A percentile compares a stretch with the other conserved stretches of the same genome.
phyloP scores from a whole-genome alignment of 208 protist genomes.

The Crithidia acanthocephali region DNA sequence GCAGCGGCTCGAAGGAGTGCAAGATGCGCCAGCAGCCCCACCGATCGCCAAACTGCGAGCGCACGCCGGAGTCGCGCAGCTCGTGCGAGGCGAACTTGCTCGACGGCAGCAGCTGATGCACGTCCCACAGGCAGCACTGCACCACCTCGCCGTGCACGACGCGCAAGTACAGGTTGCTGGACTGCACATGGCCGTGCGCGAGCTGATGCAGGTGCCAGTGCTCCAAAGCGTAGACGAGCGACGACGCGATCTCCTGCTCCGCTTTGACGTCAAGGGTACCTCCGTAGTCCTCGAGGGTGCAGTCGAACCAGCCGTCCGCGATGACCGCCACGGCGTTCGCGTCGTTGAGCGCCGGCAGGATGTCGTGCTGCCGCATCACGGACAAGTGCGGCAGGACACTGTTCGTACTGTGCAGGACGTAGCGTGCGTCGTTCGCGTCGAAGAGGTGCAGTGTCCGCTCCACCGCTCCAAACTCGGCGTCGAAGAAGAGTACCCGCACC shows the following conservation, averaged over 20 bases:
- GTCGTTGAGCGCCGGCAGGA: slow-evolving; percentile 47
- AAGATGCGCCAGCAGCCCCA: slow-evolving; percentile 68
- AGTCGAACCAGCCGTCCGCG: slow-evolving; percentile 82
- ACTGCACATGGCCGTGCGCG: slow-evolving; percentile 69
- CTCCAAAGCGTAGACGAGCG: slow-evolving; percentile 77
- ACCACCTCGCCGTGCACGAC: slow-evolving; percentile 47
- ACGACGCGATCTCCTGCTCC: slow-evolving; percentile 52
- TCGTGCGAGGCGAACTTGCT: slow-evolving; percentile 55
- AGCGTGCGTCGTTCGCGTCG: slow-evolving; percentile 34
- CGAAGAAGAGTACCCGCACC: slow-evolving; percentile 65
- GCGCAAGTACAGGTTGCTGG: slow-evolving; percentile 77
- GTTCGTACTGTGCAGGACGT: slow-evolving; percentile 35
- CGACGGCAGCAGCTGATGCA: slow-evolving; percentile 42
- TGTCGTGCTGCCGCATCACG: slow-evolving; percentile 63
- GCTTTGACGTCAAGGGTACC: slow-evolving; percentile 22
- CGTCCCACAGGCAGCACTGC: slow-evolving; percentile 69
- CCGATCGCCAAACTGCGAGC: slow-evolving; percentile 55
- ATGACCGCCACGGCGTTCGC: slow-evolving; percentile 51
- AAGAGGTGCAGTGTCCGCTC: slow-evolving; percentile 78
- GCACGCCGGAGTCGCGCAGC: slow-evolving; percentile 44
- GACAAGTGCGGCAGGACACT: slow-evolving; percentile 66
- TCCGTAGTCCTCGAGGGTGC: slow-evolving; percentile 45
- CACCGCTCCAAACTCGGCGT: slow-evolving; percentile 37
- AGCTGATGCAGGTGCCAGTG: slow-evolving; percentile 87
- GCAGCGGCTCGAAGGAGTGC: slow-evolving; percentile 28